Evolutionary conservation across 768 basidiomycete genomes (phyloP), one percentile per base, ranked within the genome.

Genomic region (Neoboletus magnificus): DNA sequence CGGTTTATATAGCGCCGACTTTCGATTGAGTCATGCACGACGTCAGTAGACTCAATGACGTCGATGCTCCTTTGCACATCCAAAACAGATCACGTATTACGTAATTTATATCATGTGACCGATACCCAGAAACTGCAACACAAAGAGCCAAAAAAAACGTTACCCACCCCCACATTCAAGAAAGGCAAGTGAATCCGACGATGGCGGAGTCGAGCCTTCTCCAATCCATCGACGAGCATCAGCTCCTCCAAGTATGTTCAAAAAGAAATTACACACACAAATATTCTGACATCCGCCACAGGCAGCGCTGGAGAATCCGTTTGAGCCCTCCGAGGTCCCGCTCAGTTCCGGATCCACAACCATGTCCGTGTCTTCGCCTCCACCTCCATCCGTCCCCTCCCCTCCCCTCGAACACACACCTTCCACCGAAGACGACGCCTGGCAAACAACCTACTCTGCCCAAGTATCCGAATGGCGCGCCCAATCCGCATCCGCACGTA

Each of bases 381-480:
- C 36, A 32, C 10, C 44, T 4, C 25, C 41, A 4, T 40, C 56
- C 1, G 13, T 45, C 7, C 39, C 56, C 9, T 20, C 23, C 3
- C 49, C 59, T 18, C 22, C 48, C 2, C 7, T 36, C 0, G 43
- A 50, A 2, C 32, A 46, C 2, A 10, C 9, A 6, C 42, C 39
- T 11, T 18, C 56, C 4, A 16, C 43, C 2, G 65, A 62, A 20
- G 73, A 81, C 35, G 83, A 83, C 23, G 58, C 73, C 9, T 89
- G 87, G 86, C 85, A 86, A 63, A 71, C 72, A 16, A 79, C 84
- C 63, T 89, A 91, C 66, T 85, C 91, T 48, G 73, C 80, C 1
- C 85, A 89, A 41, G 75, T 89, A 12, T 76, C 79, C 48, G 72
- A 77, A 52, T 93, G 91, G 91, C 85, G 85, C 39, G 80, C 81